Evolutionary conservation across 768 basidiomycete species (phyloP).

Genomic region (Lentinula guzmanii): DNA sequence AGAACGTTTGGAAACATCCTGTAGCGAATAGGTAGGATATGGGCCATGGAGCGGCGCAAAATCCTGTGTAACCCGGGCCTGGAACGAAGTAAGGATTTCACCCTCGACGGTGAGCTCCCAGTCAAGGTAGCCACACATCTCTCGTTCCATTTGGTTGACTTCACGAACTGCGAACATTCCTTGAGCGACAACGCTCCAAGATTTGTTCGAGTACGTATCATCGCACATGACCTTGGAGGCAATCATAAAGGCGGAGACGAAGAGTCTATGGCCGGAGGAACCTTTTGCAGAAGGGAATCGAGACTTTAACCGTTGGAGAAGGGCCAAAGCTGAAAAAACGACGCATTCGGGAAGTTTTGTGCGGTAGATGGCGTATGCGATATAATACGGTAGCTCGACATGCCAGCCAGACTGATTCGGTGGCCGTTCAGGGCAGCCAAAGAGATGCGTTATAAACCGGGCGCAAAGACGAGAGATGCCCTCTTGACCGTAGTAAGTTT

Average conservation of each 20-base stretch:
- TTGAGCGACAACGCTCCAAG: conserved; percentile 87
- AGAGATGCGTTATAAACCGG: conserved; percentile 79
- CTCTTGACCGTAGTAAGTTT: conserved; percentile 70
- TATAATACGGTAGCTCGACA: conserved; percentile 67
- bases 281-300: conserved; percentile 88
- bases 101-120: conserved; percentile 83
- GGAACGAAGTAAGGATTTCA: conserved; percentile 52
- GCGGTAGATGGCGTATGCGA: conserved; percentile 83
- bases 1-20: conserved; percentile 57
- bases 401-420: conserved; percentile 48
- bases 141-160: conserved; percentile 95
- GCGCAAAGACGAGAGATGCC: conserved; percentile 61
- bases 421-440: conserved; percentile 81
- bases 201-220: conserved; percentile 91
- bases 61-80: conserved; percentile 52
- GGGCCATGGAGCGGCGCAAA: conserved; percentile 44
- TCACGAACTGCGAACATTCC: conserved; percentile 80
- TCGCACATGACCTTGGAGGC: conserved; percentile 87
- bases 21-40: conserved; percentile 59
- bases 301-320: conserved; percentile 80
- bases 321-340: conserved; percentile 59
- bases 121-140: conserved; percentile 89
- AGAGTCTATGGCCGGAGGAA: conserved; percentile 83
- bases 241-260: conserved; percentile 92
- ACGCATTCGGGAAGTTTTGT: conserved; percentile 69